These are phyloP conservation scores for Hymenoscyphus linearis DNA, from an alignment of 2,329 filamentous ascomycete genomes.

Conservation along the genomic window DNA sequence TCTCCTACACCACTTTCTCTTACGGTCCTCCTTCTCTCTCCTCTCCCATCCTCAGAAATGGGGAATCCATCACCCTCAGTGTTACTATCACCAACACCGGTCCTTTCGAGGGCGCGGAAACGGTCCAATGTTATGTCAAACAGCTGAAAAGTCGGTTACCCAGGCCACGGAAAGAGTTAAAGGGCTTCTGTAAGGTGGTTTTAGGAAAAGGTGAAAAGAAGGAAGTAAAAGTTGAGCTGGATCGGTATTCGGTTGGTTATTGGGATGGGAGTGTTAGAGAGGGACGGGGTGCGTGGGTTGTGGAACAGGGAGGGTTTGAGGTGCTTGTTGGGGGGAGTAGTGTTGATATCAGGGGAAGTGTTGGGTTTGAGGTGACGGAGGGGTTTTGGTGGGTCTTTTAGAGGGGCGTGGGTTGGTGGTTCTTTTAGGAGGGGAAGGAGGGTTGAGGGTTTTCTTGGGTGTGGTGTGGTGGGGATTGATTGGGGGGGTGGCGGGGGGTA, in stretches of 20 bases:
- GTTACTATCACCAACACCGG: conserved; percentile 58
- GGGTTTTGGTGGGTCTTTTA: conserved; percentile 56
- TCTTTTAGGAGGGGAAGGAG: too few relatives aligned
- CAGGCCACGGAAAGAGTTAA: conserved; percentile 64
- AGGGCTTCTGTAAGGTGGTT: conserved; percentile 61
- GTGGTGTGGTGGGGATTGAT: too few relatives aligned
- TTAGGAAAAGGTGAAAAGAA: conserved; percentile 48
- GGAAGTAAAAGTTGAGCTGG: conserved; percentile 36
- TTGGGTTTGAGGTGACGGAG: conserved; percentile 54
- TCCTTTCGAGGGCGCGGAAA: conserved; percentile 51
- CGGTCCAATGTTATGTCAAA: conserved; percentile 63
- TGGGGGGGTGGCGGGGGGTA: too few relatives aligned
- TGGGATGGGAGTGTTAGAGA: conserved; percentile 50
- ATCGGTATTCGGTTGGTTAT: conserved; percentile 50
- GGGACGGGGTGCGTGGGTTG: conserved; percentile 48
- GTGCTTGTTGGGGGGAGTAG: conserved; percentile 58
- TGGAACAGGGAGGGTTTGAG: conserved; percentile 58
- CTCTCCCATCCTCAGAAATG: conserved; percentile 35
- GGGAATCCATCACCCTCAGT: conserved; percentile 32
- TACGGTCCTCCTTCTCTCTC: conserved; percentile 51
- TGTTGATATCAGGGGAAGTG: conserved; percentile 52
- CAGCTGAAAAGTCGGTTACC: conserved; percentile 58
- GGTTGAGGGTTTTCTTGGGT: not conserved
- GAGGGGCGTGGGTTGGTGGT: not conserved
- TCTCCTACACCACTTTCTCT: conserved; percentile 66